Conservation (phyloP, 805 yeast species). For the Myxozyma vanderwaltii region DNA sequence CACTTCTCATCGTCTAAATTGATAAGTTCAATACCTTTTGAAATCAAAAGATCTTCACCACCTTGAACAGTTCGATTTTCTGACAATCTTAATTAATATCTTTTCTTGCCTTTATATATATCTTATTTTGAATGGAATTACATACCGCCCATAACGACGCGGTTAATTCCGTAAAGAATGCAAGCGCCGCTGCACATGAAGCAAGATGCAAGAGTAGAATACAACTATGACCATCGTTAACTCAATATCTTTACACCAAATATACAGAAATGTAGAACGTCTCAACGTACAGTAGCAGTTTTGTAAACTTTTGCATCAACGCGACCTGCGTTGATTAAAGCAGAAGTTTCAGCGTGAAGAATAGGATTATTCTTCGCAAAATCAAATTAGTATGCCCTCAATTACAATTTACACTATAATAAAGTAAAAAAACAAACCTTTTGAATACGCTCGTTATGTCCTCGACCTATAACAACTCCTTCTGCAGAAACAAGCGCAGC, state of each 20-base stretch:
- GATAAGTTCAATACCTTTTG: conserved; percentile 59
- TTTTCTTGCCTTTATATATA: no score
- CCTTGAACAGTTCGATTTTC: conserved; percentile 84
- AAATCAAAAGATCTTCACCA: conserved; percentile 71
- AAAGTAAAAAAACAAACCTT: conserved; percentile 50
- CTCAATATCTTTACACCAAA: no score
- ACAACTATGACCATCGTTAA: conserved; percentile 48
- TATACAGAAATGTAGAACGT: no score
- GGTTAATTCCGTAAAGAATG: conserved; percentile 78
- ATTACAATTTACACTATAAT: not conserved
- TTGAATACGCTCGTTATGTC: conserved; percentile 90
- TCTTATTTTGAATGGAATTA: no score
- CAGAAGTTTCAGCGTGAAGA: conserved; percentile 88
- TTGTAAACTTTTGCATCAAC: conserved; percentile 77
- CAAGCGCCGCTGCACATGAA: conserved; percentile 96
- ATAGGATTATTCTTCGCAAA: conserved; percentile 48
- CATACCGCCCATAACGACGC: conserved; percentile 73
- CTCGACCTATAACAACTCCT: conserved; percentile 81
- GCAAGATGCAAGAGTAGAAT: conserved; percentile 91
- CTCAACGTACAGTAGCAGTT: conserved; percentile 66
- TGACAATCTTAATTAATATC: not conserved
- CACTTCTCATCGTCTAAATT: conserved; percentile 43
- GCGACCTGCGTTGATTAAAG: conserved; percentile 89
- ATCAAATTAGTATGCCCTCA: not conserved
- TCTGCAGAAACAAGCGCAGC: conserved; percentile 72